Percentiles rank a stretch among this genome's conserved stretches.
Conservation (phyloP, 176 grass and related monocot species). For the Urochloa ruziziensis region DNA sequence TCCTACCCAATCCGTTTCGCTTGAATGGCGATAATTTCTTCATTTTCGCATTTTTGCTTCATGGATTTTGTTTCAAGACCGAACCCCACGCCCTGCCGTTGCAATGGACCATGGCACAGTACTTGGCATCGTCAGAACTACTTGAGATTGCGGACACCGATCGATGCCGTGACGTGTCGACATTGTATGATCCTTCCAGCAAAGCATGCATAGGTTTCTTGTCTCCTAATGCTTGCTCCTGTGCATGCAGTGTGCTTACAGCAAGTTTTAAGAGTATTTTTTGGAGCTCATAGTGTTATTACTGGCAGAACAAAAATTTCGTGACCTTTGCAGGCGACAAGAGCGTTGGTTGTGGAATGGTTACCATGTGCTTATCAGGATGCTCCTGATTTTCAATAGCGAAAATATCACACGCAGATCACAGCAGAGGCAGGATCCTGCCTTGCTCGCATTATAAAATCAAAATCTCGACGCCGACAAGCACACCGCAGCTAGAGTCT, state of each 20-base stretch:
- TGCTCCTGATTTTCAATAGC: neutral
- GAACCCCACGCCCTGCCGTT: neutral
- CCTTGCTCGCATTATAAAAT: neutral
- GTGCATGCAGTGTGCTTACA: too few species aligned
- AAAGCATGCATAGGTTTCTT: neutral
- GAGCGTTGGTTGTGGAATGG: neutral
- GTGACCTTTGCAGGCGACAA: neutral
- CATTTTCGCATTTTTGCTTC: neutral
- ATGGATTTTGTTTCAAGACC: neutral
- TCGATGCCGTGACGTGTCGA: neutral
- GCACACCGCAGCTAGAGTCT: neutral
- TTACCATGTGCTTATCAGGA: constrained; percentile 10
- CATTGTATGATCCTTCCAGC: neutral
- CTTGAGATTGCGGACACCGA: neutral
- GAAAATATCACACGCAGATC: constrained; percentile 27
- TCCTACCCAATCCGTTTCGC: neutral
- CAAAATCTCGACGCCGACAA: constrained; percentile 23
- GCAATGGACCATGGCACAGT: neutral
- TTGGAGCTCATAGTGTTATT: neutral
- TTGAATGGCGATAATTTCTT: neutral
- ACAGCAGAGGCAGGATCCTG: neutral
- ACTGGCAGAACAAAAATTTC: neutral
- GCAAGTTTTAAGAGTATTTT: too few species aligned
- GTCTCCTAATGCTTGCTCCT: neutral
- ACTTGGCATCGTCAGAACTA: neutral